Evolutionary conservation across 2,329 filamentous ascomycete species (phyloP).

Genomic region (Pestalotiopsis sp.): DNA sequence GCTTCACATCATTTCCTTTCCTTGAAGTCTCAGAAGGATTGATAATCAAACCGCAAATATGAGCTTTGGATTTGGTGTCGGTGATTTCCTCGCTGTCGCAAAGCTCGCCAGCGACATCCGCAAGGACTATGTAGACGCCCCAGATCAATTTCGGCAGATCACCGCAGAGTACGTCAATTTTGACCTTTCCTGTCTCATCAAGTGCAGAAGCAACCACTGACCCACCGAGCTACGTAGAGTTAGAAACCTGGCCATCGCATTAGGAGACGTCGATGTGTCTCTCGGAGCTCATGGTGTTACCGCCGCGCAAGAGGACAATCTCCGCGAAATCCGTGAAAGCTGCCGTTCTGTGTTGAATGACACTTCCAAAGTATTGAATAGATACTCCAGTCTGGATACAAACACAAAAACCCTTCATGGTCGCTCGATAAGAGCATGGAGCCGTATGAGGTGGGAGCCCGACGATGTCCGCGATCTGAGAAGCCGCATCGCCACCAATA

Average conservation of each 20-base stretch:
- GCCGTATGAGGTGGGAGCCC: neutral
- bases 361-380: neutral
- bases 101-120: constrained; percentile 2
- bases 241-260: neutral
- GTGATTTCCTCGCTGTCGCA: constrained; percentile 3
- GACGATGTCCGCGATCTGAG: neutral
- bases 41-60: neutral
- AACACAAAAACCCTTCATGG: neutral
- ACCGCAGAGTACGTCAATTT: neutral
- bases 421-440: neutral
- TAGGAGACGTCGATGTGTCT: constrained; percentile 2
- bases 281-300: neutral
- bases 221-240: too few relatives aligned
- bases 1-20: neutral
- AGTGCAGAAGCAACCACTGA: too few relatives aligned
- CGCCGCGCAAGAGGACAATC: neutral
- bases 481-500: neutral
- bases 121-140: neutral
- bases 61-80: constrained; percentile 6
- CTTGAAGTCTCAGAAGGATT: neutral
- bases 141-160: neutral
- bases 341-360: neutral
- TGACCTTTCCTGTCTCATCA: too few relatives aligned
- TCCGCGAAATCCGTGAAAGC: neutral
- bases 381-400: neutral